Percentiles rank a stretch among this genome's conserved stretches.
phyloP scores from a whole-genome alignment of 2,329 filamentous ascomycete species.

The Fusarium anthophilum region DNA sequence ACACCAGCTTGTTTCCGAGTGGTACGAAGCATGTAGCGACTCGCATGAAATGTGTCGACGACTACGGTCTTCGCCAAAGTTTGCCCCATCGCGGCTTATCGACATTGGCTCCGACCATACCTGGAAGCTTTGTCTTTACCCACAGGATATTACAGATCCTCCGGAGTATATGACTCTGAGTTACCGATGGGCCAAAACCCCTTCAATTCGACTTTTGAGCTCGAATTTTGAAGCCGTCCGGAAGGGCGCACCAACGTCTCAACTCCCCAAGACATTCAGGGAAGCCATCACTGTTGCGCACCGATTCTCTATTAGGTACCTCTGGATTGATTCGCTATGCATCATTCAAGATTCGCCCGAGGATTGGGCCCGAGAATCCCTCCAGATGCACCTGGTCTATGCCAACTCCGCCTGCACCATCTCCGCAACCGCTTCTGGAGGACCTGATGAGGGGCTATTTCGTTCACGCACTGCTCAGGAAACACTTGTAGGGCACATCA shows the following conservation, averaged over 20 bases:
- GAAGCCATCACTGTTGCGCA: neutral
- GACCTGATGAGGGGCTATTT: neutral
- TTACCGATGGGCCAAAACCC: neutral
- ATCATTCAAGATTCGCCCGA: neutral
- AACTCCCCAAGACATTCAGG: neutral
- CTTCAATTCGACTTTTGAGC: neutral
- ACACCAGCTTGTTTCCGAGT: neutral
- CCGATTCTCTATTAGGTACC: neutral
- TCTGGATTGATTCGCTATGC: neutral
- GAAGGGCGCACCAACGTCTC: rapidly evolving
- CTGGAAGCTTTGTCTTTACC: neutral
- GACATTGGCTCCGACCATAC: neutral
- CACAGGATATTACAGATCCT: neutral
- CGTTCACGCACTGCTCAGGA: rapidly evolving
- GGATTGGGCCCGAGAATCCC: neutral
- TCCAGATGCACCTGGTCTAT: neutral
- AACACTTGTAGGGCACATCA: neutral
- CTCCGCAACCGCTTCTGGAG: neutral
- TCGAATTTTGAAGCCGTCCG: neutral
- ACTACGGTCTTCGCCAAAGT: neutral
- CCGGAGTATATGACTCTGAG: neutral
- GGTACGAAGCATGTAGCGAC: neutral
- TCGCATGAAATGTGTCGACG: neutral
- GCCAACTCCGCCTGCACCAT: neutral
- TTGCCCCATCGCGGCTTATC: neutral